Evolutionary conservation across 2,329 filamentous ascomycete genomes (phyloP).

Genomic region (Ophiostoma populinum): DNA sequence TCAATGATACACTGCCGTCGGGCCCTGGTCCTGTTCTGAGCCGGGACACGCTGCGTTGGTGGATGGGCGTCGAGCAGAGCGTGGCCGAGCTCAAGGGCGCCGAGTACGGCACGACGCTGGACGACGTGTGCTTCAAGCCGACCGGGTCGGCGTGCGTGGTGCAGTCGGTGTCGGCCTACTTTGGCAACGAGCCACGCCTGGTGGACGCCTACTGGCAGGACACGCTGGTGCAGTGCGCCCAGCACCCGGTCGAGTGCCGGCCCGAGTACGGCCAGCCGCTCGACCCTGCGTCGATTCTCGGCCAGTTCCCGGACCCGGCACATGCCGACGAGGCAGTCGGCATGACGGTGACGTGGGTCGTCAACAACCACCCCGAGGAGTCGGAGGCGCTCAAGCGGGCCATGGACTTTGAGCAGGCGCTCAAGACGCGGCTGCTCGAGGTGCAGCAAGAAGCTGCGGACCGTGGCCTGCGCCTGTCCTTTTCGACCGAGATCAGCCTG

Average conservation of each 20-base stretch:
- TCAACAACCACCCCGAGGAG: conserved; percentile 68
- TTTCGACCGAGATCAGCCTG: conserved; percentile 87
- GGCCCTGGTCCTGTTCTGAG: conserved; percentile 62
- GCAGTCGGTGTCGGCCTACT: conserved; percentile 85
- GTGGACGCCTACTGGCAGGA: conserved; percentile 55
- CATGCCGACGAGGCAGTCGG: conserved; percentile 59
- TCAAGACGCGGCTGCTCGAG: conserved; percentile 58
- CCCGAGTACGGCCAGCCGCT: conserved; percentile 82
- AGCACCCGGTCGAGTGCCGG: conserved; percentile 68
- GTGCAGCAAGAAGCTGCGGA: conserved; percentile 63
- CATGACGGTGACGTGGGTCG: conserved; percentile 84
- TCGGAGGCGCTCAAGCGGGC: conserved; percentile 52
- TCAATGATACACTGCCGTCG: conserved; percentile 59
- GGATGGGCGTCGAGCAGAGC: conserved; percentile 75
- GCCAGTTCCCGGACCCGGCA: conserved; percentile 51
- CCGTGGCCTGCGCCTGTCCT: conserved; percentile 72
- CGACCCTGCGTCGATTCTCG: conserved; percentile 69
- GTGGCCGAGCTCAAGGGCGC: conserved; percentile 56
- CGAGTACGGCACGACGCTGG: conserved; percentile 48
- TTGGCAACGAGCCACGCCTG: conserved; percentile 46
- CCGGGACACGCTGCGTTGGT: conserved; percentile 83
- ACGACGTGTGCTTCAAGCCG: conserved; percentile 89
- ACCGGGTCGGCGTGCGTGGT: conserved; percentile 78
- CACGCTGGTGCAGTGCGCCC: conserved; percentile 54
- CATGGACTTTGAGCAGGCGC: conserved; percentile 74